These are phyloP conservation scores for Coniochaeta sp. DNA, from an alignment of 2,329 filamentous ascomycete species.

Conservation along the genomic window DNA sequence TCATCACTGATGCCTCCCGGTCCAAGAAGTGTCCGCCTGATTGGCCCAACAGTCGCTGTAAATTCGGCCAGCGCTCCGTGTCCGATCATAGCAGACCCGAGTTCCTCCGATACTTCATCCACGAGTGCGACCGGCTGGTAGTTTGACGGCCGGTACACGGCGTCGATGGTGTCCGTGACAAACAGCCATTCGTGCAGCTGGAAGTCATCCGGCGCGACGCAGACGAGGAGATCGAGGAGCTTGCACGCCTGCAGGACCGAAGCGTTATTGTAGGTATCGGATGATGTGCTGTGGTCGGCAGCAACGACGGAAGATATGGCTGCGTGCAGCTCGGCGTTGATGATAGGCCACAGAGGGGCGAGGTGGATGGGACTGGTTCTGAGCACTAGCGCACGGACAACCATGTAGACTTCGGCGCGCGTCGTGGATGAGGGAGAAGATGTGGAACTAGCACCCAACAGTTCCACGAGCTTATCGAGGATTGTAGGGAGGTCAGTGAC, in stretches of 20 bases:
- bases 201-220: constrained; percentile 87
- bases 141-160: constrained; percentile 71
- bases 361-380: constrained; percentile 75
- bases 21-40: constrained; percentile 43
- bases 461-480: constrained; percentile 78
- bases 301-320: constrained; percentile 70
- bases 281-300: constrained; percentile 53
- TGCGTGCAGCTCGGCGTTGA: constrained; percentile 78
- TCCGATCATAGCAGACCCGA: constrained; percentile 42
- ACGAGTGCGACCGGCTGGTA: constrained; percentile 69
- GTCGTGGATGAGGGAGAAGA: constrained; percentile 90
- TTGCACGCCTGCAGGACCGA: constrained; percentile 89
- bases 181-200: constrained; percentile 98
- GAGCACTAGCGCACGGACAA: constrained; percentile 74
- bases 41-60: constrained; percentile 22
- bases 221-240: constrained; percentile 80
- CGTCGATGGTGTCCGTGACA: constrained; percentile 93
- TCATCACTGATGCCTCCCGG: constrained; percentile 48
- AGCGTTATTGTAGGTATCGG: constrained; percentile 69
- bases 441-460: constrained; percentile 73
- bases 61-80: constrained; percentile 20
- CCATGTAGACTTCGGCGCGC: constrained; percentile 81
- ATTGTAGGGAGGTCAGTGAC: constrained; percentile 67
- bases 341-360: constrained; percentile 79
- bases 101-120: constrained; percentile 75